These are phyloP conservation scores for Capsicum baccatum DNA, from an alignment of 257 asterid genomes.

Conservation along the genomic window DNA sequence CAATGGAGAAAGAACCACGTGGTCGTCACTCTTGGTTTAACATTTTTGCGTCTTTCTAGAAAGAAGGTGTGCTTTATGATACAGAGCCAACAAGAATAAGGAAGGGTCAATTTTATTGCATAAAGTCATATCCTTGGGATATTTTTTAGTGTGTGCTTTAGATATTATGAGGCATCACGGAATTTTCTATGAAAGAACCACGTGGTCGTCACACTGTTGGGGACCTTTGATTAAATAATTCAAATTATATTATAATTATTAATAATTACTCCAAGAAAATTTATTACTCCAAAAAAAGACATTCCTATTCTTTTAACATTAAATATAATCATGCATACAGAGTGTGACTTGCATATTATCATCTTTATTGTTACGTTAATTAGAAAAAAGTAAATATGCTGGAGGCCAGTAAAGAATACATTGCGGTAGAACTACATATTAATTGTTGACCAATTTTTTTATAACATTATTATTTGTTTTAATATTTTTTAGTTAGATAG, in stretches of 20 bases:
- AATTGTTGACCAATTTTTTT: too few species aligned
- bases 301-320: neutral
- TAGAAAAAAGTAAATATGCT: neutral
- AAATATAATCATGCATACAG: too few species aligned
- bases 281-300: neutral
- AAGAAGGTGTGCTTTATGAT: neutral
- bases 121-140: neutral
- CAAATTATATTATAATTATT: neutral
- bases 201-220: neutral
- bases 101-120: neutral
- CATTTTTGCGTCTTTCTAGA: neutral
- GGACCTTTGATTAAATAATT: neutral
- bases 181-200: neutral
- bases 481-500: too few species aligned
- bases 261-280: neutral
- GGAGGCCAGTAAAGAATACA: neutral
- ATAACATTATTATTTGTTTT: too few species aligned
- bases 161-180: neutral
- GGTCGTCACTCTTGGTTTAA: neutral
- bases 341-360: too few species aligned
- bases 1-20: neutral
- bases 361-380: neutral
- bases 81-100: neutral
- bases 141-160: neutral
- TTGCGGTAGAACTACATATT: neutral